Base-by-base conservation (phyloP, 2,329 filamentous ascomycete species). In the Pestalotiopsis sp. region DNA sequence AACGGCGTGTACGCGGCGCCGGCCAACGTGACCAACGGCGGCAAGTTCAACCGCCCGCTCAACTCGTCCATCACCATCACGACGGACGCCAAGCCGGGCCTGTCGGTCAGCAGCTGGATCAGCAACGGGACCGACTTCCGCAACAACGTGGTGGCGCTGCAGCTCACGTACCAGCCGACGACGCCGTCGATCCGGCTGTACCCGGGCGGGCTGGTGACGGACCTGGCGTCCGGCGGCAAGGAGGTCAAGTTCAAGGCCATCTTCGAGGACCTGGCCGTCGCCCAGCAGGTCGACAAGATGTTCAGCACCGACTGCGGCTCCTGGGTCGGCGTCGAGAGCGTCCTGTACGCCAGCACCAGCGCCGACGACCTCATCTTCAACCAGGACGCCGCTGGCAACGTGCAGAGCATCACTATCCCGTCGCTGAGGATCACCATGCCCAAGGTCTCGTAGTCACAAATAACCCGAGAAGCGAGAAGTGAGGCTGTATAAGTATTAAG, bases 291-390 rank as follows among this genome's bases (percentile, higher is more conserved):
- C 1, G 68, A 71, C 11, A 73, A 72, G n/a, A 75, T 78, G 71
- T 84, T 74, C 75, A 85, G 70, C 73, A 81, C 70, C 5, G 74
- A 76, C 27, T 77, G 75, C 59, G 75, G 74, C 17, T 73, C 73
- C 1, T 77, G 75, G 75, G 73, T 76, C 23, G 72, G 73, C 12
- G 69, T 77, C 25, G 75, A 75, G 60, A 75, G 73, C 4, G 72
- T 77, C 13, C 75, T 75, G 59, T 77, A 77, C 31, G 75, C 71
- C 13, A 73, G 74, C 2, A 72, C 71, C 7, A 72, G 75, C 23
- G 69, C 75, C 69, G 75, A 77, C 17, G 75, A 76, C 57, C 60
- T 77, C 20, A 74, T 77, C 14, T 77, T 76, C 68, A 71, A 76
- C 36, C 23, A 75, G 13, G 71, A 76, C 45, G 64, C 72, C 3